Conservation (phyloP, 108 stramenopile genomes). For the Discostella stelligeroides region DNA sequence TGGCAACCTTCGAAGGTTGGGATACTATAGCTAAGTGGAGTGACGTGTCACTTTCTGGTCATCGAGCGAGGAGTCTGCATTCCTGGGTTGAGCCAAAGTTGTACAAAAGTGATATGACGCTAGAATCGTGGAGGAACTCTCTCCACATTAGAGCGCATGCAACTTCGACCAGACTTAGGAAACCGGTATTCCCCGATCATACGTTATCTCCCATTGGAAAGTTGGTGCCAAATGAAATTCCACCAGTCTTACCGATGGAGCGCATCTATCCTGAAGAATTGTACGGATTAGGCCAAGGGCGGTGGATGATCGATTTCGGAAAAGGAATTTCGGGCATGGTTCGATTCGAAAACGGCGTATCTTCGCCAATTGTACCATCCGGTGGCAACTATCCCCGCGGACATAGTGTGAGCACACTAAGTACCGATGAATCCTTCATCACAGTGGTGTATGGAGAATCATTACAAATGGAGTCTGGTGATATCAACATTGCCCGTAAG, state of each 20-base stretch:
- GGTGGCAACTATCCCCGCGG: slow-evolving; percentile 35
- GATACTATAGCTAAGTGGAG: slow-evolving; percentile 39
- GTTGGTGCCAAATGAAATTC: slow-evolving; percentile 41
- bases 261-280: slow-evolving; percentile 43
- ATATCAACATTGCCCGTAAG: slow-evolving; percentile 40
- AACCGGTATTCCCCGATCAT: slow-evolving; percentile 14
- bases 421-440: slow-evolving; percentile 33
- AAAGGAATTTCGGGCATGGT: slow-evolving; percentile 53
- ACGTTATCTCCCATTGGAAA: slow-evolving; percentile 44
- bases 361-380: slow-evolving; percentile 44
- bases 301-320: slow-evolving; percentile 61
- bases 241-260: slow-evolving; percentile 46
- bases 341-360: slow-evolving; percentile 47
- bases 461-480: slow-evolving; percentile 31
- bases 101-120: slow-evolving; percentile 48
- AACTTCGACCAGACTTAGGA: background rate
- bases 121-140: slow-evolving; percentile 38
- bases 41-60: background rate
- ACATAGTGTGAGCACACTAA: slow-evolving; percentile 39
- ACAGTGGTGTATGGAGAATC: slow-evolving; percentile 46
- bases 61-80: slow-evolving; percentile 19
- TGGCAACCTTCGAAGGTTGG: slow-evolving; percentile 40
- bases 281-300: slow-evolving; percentile 33
- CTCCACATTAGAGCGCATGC: slow-evolving; percentile 43
- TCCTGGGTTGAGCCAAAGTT: slow-evolving; percentile 25